Evolutionary conservation across 495 filamentous ascomycete genomes (phyloP).

Genomic region (Penicillium bialowiezense): DNA sequence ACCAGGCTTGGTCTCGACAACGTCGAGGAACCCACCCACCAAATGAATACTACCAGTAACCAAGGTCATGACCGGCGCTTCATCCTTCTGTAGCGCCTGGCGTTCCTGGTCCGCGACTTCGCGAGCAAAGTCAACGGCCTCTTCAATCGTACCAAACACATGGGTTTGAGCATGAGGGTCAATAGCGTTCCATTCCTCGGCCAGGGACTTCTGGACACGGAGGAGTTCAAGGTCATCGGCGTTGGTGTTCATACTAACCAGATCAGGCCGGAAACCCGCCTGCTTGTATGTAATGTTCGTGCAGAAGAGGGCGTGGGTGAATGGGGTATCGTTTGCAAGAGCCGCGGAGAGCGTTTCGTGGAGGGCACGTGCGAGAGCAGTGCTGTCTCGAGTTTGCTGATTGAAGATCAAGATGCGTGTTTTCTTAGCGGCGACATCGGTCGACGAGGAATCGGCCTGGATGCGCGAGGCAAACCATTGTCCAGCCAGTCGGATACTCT

Average conservation of each 20-base stretch:
- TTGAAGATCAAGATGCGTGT: conserved; percentile 86
- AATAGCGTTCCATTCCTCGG: conserved; percentile 65
- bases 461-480: conserved; percentile 73
- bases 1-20: conserved; percentile 58
- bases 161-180: conserved; percentile 59
- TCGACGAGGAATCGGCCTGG: conserved; percentile 42
- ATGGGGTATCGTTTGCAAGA: conserved; percentile 52
- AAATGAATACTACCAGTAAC: conserved; percentile 89
- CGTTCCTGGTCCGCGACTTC: conserved; percentile 43
- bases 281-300: conserved; percentile 78
- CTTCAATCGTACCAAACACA: conserved; percentile 78
- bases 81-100: conserved; percentile 27
- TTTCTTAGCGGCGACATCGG: conserved; percentile 37
- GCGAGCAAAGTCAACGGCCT: conserved; percentile 70
- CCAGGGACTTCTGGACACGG: conserved; percentile 71
- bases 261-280: conserved; percentile 69
- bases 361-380: conserved; percentile 61
- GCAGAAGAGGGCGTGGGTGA: conserved; percentile 83
- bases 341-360: conserved; percentile 61
- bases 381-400: conserved; percentile 81
- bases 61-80: conserved; percentile 47
- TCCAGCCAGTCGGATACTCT: conserved; percentile 76
- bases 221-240: conserved; percentile 63
- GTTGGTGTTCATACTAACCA: conserved; percentile 73
- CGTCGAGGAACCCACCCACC: conserved; percentile 76